phyloP scores from a whole-genome alignment of 331 rosid genomes.

The Quercus tomentella region DNA sequence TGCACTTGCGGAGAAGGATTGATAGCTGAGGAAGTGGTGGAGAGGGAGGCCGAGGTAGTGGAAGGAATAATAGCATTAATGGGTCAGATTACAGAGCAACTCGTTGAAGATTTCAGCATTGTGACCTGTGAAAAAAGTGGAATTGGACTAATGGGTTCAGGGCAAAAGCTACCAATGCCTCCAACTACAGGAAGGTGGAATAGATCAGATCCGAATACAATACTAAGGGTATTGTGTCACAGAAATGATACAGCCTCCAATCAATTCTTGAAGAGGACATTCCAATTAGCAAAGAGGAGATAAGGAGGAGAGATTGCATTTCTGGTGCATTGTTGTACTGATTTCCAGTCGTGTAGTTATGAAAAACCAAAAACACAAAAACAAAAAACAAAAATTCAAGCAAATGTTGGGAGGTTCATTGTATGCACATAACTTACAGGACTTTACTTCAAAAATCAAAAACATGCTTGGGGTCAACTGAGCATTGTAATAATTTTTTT shows the following conservation, averaged over 20 bases:
- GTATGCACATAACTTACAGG: not conserved
- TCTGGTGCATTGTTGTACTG: constrained; percentile 5
- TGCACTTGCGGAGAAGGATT: constrained; percentile 77
- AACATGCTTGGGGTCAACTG: not conserved
- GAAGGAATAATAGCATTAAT: constrained; percentile 71
- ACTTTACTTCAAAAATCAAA: not conserved
- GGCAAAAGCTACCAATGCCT: constrained; percentile 75
- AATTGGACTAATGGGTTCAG: constrained; percentile 54
- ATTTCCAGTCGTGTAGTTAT: not conserved
- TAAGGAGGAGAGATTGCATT: constrained; percentile 21
- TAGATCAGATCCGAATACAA: constrained; percentile 85
- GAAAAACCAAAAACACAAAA: not conserved
- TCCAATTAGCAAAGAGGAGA: constrained; percentile 80
- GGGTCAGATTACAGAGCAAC: constrained; percentile 66
- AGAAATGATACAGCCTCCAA: constrained; percentile 71
- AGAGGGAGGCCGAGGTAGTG: constrained; percentile 65
- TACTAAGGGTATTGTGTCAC: constrained; percentile 80
- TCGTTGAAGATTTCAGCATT: constrained; percentile 79
- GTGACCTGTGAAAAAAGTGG: constrained; percentile 74
- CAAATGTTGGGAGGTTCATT: not conserved
- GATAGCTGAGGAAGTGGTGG: constrained; percentile 67
- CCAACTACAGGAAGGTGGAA: constrained; percentile 92
- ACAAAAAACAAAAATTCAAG: not conserved
- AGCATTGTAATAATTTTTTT: not conserved
- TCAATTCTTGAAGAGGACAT: constrained; percentile 73